Evolutionary conservation across 768 basidiomycete genomes (phyloP).

Genomic region (Rhodotorula kratochvilovae): DNA sequence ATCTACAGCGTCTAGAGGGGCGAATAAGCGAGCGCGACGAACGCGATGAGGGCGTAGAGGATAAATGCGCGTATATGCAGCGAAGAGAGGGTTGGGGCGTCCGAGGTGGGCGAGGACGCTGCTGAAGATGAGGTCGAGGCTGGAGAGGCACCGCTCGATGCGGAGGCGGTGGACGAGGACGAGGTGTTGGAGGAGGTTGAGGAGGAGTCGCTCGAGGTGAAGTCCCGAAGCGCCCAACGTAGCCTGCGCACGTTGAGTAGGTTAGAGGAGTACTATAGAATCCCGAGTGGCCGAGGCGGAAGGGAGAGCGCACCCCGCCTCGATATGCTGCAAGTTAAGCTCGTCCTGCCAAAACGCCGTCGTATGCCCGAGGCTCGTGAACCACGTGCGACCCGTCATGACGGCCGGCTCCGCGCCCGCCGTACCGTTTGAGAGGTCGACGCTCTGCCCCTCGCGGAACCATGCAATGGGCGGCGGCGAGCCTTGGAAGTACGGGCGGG

Average conservation of each 20-base stretch:
- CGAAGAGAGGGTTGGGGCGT: not conserved
- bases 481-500: conserved; percentile 23
- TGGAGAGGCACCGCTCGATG: not conserved
- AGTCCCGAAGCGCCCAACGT: conserved; percentile 11
- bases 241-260: not conserved
- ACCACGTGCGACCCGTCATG: conserved; percentile 34
- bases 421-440: conserved; percentile 35
- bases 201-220: conserved; percentile 1
- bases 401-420: not conserved
- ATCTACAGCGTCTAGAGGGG: too few species aligned
- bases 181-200: not conserved
- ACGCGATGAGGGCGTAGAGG: not conserved
- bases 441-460: conserved; percentile 19
- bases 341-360: conserved; percentile 18
- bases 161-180: not conserved
- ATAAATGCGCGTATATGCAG: too few species aligned
- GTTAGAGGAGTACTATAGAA: too few species aligned
- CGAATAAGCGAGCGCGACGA: too few species aligned
- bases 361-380: conserved; percentile 22
- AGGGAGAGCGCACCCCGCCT: conserved; percentile 12
- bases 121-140: too few species aligned
- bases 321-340: not conserved
- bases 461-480: conserved; percentile 30
- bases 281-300: not conserved
- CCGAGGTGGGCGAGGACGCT: not conserved